Conservation (phyloP, 1,139 yeast species). For the Yamadazyma buinensis region DNA sequence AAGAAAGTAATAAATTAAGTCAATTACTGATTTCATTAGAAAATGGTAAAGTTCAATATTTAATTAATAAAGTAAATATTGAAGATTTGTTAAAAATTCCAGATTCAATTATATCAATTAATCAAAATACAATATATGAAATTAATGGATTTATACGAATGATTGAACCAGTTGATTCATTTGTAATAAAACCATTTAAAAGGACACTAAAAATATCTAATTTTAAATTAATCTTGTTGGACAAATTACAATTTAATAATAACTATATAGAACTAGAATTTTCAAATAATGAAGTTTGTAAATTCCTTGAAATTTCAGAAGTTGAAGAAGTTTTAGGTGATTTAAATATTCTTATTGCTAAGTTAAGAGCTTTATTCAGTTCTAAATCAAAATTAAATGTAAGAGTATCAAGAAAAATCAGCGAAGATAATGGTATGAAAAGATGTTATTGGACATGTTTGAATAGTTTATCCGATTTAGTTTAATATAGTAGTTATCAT, state of each 20-base stretch:
- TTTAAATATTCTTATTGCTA: not conserved
- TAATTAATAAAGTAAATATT: slow-evolving; percentile 15
- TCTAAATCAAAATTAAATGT: not conserved
- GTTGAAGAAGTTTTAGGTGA: slow-evolving; percentile 20
- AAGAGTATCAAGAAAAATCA: not conserved
- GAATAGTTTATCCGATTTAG: slow-evolving; percentile 1
- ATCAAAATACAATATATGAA: slow-evolving; percentile 16
- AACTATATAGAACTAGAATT: slow-evolving; percentile 21
- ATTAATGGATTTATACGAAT: slow-evolving; percentile 18
- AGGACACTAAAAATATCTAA: slow-evolving; percentile 27
- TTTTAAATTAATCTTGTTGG: slow-evolving; percentile 21
- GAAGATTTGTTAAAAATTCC: slow-evolving; percentile 10
- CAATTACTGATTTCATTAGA: too few relatives aligned
- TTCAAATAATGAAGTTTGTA: slow-evolving; percentile 23
- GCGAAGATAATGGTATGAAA: not conserved
- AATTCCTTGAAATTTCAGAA: slow-evolving; percentile 25
- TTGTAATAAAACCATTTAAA: slow-evolving; percentile 27
- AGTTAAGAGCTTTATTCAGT: not conserved
- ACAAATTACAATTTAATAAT: slow-evolving; percentile 6
- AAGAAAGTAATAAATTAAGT: too few relatives aligned
- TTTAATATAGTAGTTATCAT: too few relatives aligned
- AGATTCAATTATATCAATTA: slow-evolving; percentile 12
- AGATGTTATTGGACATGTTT: slow-evolving; percentile 7
- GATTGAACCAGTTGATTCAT: slow-evolving; percentile 16
- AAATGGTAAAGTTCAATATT: slow-evolving; percentile 5